Percentiles rank a stretch among this genome's conserved stretches.
Evolutionary conservation across 768 basidiomycete species (phyloP).

Genomic region (Lyophyllum decastes): DNA sequence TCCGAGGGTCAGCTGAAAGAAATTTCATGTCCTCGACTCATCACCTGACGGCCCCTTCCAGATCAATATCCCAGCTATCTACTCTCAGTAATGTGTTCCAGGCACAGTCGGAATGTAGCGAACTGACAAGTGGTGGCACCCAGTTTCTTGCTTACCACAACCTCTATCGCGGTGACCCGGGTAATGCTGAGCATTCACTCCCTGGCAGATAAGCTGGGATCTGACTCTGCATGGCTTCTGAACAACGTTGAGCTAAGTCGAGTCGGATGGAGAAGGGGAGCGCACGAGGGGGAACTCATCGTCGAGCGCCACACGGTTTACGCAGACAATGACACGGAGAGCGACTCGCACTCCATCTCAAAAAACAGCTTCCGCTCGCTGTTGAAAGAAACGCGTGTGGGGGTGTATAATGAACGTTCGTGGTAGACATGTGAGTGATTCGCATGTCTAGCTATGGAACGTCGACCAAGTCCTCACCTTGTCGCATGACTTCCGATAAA

Average conservation of each 20-base stretch:
- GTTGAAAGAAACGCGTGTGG: constrained; percentile 16
- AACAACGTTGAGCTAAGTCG: constrained; percentile 47
- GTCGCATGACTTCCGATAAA: neutral
- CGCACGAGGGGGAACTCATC: constrained; percentile 37
- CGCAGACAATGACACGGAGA: constrained; percentile 16
- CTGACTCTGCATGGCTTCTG: constrained; percentile 44
- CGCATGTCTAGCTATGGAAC: neutral
- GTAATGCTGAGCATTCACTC: constrained; percentile 35
- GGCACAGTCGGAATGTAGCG: neutral
- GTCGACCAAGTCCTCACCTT: neutral
- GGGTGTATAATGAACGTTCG: constrained; percentile 10
- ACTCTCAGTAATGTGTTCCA: constrained; percentile 29
- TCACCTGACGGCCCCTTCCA: constrained; percentile 8
- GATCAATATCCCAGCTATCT: constrained; percentile 39
- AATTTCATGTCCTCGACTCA: neutral
- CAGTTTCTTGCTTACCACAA: constrained; percentile 27
- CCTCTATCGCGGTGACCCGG: constrained; percentile 31
- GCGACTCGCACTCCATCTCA: neutral
- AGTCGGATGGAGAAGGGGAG: constrained; percentile 37
- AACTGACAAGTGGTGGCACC: neutral
- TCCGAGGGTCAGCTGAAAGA: constrained; percentile 25
- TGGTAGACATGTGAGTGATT: constrained; percentile 6
- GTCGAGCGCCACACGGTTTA: constrained; percentile 24
- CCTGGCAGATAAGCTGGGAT: constrained; percentile 39
- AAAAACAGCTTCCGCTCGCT: neutral